phyloP scores from a whole-genome alignment of 192 early-diverging fungal species.

The Backusella tuberculispora region DNA sequence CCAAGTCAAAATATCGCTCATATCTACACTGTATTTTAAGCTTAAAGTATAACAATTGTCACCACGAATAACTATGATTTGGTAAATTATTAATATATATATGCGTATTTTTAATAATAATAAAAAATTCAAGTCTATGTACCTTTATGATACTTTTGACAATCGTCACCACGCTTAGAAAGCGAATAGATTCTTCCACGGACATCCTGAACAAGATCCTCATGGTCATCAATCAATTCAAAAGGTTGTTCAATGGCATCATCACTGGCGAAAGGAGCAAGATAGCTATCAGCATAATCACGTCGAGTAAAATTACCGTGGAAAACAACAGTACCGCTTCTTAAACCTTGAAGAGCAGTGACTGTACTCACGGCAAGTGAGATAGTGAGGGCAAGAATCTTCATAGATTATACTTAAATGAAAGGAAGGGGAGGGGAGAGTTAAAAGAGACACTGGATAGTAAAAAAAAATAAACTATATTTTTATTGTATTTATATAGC shows the following conservation, averaged over 20 bases:
- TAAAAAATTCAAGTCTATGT: no score
- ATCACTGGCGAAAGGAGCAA: slow-evolving; percentile 24
- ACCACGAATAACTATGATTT: slow-evolving; percentile 25
- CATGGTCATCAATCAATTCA: slow-evolving; percentile 31
- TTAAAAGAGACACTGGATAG: not conserved
- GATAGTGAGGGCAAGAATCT: slow-evolving; percentile 8
- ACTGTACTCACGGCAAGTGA: slow-evolving; percentile 1
- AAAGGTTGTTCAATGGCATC: slow-evolving; percentile 15
- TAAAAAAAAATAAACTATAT: no score
- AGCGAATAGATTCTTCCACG: not conserved
- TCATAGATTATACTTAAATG: not conserved
- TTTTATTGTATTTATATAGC: not conserved
- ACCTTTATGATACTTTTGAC: slow-evolving; percentile 31
- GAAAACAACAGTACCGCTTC: not conserved
- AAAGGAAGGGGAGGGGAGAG: not conserved
- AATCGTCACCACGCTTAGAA: slow-evolving; percentile 26
- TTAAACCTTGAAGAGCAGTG: not conserved
- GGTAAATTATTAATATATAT: not conserved
- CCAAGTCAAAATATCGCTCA: slow-evolving; percentile 27
- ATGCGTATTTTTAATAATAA: not conserved
- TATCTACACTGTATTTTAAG: slow-evolving; percentile 15
- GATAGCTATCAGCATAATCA: slow-evolving; percentile 19
- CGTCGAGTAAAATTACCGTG: slow-evolving; percentile 12
- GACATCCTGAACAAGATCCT: not conserved
- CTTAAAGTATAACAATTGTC: slow-evolving; percentile 29